A percentile compares a stretch with the other conserved stretches of the same genome.
These are phyloP conservation scores for Zelonia costaricensis DNA, from an alignment of 208 protist species.

Conservation along the genomic window DNA sequence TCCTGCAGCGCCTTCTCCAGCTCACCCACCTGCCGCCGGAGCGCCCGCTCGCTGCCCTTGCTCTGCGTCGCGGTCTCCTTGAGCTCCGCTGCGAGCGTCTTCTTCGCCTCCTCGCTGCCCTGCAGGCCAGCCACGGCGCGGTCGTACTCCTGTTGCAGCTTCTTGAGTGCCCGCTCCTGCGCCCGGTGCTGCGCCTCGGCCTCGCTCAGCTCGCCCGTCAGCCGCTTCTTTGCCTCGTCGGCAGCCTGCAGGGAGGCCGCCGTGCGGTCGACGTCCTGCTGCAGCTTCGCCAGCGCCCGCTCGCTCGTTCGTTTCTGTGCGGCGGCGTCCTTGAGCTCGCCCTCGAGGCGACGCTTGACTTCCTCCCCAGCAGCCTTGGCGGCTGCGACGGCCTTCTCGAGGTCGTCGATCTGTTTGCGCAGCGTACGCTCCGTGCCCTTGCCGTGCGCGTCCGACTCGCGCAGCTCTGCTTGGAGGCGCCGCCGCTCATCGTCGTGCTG, in stretches of 20 bases:
- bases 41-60: not conserved
- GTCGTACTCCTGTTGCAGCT: not conserved
- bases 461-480: conserved; percentile 1
- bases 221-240: no score
- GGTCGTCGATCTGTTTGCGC: conserved; percentile 16
- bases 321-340: no score
- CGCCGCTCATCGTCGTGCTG: conserved; percentile 12
- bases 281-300: no score
- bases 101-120: conserved; percentile 4
- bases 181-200: not conserved
- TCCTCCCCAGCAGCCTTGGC: no score
- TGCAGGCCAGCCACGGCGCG: not conserved
- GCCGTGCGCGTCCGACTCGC: not conserved
- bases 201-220: conserved; percentile 1
- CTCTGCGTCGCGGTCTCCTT: not conserved
- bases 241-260: no score
- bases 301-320: no score
- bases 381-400: conserved; percentile 4
- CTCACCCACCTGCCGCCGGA: conserved; percentile 14
- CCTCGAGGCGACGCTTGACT: no score
- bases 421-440: not conserved
- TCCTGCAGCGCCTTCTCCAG: not conserved
- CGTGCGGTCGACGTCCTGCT: no score
- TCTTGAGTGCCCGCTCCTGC: conserved; percentile 1
- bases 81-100: not conserved